These are phyloP conservation scores for Petunia secreta DNA, from an alignment of 257 asterid species.

Conservation along the genomic window DNA sequence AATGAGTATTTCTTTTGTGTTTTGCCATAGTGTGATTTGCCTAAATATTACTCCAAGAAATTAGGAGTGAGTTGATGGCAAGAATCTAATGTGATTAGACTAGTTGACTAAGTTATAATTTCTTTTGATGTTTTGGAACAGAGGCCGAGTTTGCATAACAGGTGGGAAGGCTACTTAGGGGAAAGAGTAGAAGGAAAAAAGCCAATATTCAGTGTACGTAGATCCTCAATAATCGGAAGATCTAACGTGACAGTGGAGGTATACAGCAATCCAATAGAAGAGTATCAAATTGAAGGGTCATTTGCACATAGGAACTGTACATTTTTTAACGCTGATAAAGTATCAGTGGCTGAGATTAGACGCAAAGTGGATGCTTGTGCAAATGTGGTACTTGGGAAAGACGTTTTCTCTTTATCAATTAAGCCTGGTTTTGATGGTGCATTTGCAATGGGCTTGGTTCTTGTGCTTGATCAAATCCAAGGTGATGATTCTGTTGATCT, in stretches of 20 bases:
- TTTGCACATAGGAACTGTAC: constrained; percentile 61
- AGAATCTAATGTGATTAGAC: neutral
- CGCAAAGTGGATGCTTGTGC: constrained; percentile 64
- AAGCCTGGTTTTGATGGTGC: constrained; percentile 70
- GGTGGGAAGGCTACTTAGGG: constrained; percentile 79
- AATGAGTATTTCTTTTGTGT: too few relatives aligned
- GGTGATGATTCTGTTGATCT: constrained; percentile 38
- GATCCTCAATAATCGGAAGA: constrained; percentile 68
- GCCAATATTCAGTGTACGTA: constrained; percentile 60
- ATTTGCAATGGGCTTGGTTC: constrained; percentile 73
- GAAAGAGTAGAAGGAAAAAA: constrained; percentile 57
- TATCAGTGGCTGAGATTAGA: constrained; percentile 67
- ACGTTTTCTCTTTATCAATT: constrained; percentile 52
- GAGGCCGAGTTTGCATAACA: constrained; percentile 78
- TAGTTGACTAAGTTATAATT: neutral
- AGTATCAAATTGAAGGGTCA: constrained; percentile 69
- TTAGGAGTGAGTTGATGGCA: neutral
- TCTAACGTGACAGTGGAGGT: constrained; percentile 51
- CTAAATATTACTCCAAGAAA: too few relatives aligned
- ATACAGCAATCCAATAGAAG: constrained; percentile 48
- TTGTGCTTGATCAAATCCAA: constrained; percentile 64
- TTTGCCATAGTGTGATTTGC: too few relatives aligned
- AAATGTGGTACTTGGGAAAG: constrained; percentile 66
- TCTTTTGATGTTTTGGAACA: constrained; percentile 27
- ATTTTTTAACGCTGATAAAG: constrained; percentile 39